A percentile compares a stretch with the other conserved stretches of the same genome.
phyloP scores from a whole-genome alignment of 2,329 filamentous ascomycete genomes.

The Aspergillus udagawae region DNA sequence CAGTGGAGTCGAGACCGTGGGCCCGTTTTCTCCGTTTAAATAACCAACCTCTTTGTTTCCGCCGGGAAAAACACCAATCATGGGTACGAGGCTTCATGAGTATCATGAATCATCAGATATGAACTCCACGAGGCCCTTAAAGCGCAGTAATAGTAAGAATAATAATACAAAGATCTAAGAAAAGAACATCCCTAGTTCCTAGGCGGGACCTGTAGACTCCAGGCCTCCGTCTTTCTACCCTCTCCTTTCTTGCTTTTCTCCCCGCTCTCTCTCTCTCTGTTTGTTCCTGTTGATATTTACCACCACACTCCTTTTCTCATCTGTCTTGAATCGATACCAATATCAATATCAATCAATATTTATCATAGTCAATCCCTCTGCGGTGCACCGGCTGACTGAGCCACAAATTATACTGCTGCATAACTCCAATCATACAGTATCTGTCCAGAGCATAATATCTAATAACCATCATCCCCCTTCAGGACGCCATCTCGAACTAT shows the following conservation, averaged over 20 bases:
- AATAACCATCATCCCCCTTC: neutral
- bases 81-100: neutral
- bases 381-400: neutral
- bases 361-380: neutral
- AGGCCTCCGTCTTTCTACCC: conserved; percentile 1
- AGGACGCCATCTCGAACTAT: neutral
- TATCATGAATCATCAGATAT: neutral
- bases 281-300: conserved; percentile 3
- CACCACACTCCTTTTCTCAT: neutral
- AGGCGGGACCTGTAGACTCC: neutral
- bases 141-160: conserved; percentile 5
- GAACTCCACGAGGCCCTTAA: neutral
- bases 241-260: neutral
- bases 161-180: conserved; percentile 2
- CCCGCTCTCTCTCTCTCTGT: conserved; percentile 1
- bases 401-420: neutral
- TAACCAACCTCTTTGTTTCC: neutral
- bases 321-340: neutral
- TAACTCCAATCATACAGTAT: neutral
- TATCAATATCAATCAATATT: neutral
- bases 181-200: neutral
- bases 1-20: conserved; percentile 4
- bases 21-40: neutral
- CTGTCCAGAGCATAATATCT: too few species aligned
- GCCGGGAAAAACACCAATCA: neutral